Evolutionary conservation across 352 stramenopile species (phyloP).

Genomic region (Globisporangium perplexum): DNA sequence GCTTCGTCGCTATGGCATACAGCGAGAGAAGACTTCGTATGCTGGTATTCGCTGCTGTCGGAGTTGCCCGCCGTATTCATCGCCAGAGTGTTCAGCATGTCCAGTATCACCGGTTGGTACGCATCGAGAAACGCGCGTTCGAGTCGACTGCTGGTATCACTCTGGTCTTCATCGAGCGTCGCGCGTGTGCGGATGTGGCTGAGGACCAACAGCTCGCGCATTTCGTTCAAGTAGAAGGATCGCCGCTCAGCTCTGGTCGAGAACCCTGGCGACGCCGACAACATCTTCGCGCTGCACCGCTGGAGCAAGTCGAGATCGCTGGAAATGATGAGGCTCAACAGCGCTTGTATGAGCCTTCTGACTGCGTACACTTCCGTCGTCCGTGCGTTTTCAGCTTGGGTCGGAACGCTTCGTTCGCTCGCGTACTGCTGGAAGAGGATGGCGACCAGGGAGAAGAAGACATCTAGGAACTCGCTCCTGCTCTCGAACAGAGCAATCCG

Average conservation of each 20-base stretch:
- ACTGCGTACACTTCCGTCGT: not conserved
- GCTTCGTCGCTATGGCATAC: not conserved
- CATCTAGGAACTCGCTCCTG: conserved; percentile 6
- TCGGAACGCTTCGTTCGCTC: not conserved
- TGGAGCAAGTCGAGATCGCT: conserved; percentile 8
- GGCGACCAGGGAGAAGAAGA: conserved; percentile 27
- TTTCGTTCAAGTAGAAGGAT: conserved; percentile 14
- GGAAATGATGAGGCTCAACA: conserved; percentile 24
- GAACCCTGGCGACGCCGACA: conserved; percentile 22
- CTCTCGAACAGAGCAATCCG: conserved; percentile 6
- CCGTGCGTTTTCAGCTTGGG: not conserved
- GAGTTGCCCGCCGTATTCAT: not conserved
- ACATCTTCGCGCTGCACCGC: conserved; percentile 17
- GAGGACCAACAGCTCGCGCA: not conserved
- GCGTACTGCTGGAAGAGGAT: conserved; percentile 29
- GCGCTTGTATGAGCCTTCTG: conserved; percentile 15
- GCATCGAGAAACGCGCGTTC: not conserved
- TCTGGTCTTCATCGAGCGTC: not conserved
- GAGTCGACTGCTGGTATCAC: not conserved
- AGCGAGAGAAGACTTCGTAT: not conserved
- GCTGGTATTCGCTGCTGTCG: not conserved
- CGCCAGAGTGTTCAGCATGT: not conserved
- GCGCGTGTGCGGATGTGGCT: too few relatives aligned
- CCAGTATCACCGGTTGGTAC: conserved; percentile 1
- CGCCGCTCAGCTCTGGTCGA: conserved; percentile 5